phyloP scores from a whole-genome alignment of 768 basidiomycete species.

The Sporobolomyces roseus region DNA sequence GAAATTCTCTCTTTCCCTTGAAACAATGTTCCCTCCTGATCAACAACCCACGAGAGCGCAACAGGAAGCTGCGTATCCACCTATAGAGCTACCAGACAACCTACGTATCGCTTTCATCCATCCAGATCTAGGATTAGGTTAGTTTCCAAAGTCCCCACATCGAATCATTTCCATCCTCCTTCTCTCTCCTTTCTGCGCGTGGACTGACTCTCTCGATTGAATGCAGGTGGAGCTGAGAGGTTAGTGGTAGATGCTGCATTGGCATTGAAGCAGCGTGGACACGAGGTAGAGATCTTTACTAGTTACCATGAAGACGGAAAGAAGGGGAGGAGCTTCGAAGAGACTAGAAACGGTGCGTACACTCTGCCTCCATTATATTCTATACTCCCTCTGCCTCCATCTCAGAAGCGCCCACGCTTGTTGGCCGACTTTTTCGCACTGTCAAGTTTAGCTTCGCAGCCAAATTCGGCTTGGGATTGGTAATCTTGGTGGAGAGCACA shows the following conservation, averaged over 20 bases:
- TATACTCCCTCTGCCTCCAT: no score
- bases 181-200: not conserved
- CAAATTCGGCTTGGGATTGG: no score
- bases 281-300: constrained; percentile 83
- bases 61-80: not conserved
- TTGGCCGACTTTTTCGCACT: no score
- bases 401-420: no score
- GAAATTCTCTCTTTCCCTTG: no score
- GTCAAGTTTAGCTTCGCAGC: no score
- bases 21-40: constrained; percentile 6
- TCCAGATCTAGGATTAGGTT: constrained; percentile 92
- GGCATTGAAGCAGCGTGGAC: constrained; percentile 76
- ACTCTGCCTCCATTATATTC: not conserved
- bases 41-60: not conserved
- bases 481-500: no score
- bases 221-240: constrained; percentile 84
- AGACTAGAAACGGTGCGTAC: constrained; percentile 74
- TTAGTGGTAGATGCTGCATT: constrained; percentile 92
- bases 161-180: no score
- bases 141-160: constrained; percentile 25
- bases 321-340: constrained; percentile 67
- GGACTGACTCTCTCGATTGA: not conserved
- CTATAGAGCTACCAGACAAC: constrained; percentile 10
- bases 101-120: constrained; percentile 75
- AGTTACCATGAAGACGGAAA: constrained; percentile 81